Conservation (phyloP, 768 basidiomycete species). For the Punctularia strigosozonata region DNA sequence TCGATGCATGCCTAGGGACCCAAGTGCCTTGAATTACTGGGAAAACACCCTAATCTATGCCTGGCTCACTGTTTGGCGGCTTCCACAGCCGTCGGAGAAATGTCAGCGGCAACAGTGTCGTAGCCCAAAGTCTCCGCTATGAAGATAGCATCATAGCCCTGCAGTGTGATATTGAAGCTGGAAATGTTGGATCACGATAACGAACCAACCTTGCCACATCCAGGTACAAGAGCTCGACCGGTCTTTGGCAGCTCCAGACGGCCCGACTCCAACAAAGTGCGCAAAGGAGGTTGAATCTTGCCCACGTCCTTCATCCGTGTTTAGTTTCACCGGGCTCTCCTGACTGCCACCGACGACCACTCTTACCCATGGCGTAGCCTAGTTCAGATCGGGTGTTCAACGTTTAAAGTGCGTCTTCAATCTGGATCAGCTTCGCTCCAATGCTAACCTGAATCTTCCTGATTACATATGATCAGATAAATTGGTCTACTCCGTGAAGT, state of each 20-base stretch:
- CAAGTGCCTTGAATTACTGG: not conserved
- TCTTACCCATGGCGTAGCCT: slow-evolving; percentile 60
- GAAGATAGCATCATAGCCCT: slow-evolving; percentile 54
- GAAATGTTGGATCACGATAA: not conserved
- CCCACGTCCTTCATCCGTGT: too few relatives aligned
- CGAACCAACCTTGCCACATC: slow-evolving; percentile 37
- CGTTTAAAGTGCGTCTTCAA: too few relatives aligned
- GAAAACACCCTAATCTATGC: slow-evolving; percentile 1
- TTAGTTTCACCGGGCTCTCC: too few relatives aligned
- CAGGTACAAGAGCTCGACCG: slow-evolving; percentile 38
- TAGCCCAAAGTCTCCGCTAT: slow-evolving; percentile 38
- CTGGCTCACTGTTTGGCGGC: slow-evolving; percentile 29
- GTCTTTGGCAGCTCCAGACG: slow-evolving; percentile 29
- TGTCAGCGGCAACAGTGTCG: slow-evolving; percentile 41
- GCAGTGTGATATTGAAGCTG: not conserved
- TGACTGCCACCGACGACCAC: too few relatives aligned
- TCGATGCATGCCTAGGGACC: too few relatives aligned
- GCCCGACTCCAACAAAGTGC: slow-evolving; percentile 35
- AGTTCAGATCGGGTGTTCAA: too few relatives aligned
- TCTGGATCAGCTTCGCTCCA: too few relatives aligned
- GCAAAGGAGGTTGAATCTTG: slow-evolving; percentile 40
- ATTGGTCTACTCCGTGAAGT: not conserved
- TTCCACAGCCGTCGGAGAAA: slow-evolving; percentile 40
- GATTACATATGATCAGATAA: not conserved
- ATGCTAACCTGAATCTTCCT: too few relatives aligned